These are phyloP conservation scores for Leptodontidium sp. DNA, from an alignment of 2,329 filamentous ascomycete genomes.

Conservation along the genomic window DNA sequence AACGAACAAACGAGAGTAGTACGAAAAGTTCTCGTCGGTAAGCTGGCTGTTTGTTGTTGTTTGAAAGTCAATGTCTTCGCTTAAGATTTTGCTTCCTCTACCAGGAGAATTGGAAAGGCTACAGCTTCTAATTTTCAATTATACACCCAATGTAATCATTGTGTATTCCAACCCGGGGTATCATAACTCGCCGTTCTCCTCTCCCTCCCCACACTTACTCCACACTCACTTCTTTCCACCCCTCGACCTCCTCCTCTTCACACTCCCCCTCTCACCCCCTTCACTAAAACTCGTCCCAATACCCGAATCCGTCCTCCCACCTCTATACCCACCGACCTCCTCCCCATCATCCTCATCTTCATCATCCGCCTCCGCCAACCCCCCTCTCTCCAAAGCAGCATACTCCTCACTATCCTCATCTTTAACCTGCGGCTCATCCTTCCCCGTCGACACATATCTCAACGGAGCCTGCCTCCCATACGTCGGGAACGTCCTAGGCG, in stretches of 20 bases:
- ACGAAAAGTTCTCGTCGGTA: too few species aligned
- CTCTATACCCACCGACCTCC: conserved; percentile 51
- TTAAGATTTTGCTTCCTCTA: too few species aligned
- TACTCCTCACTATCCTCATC: conserved; percentile 42
- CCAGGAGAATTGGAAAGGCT: too few species aligned
- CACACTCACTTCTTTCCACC: conserved; percentile 22
- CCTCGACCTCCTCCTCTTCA: conserved; percentile 42
- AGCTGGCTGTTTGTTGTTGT: too few species aligned
- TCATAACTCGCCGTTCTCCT: background rate
- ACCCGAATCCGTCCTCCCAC: conserved; percentile 54
- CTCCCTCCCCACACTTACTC: background rate
- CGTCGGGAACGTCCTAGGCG: conserved; percentile 54
- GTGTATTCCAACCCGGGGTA: conserved; percentile 4
- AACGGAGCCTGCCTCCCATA: conserved; percentile 53
- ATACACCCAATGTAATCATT: background rate
- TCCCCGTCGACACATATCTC: conserved; percentile 49
- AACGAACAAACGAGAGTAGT: too few species aligned
- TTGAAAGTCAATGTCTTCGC: too few species aligned
- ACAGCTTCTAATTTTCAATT: background rate
- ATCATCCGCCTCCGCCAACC: conserved; percentile 56
- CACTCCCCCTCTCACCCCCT: conserved; percentile 41
- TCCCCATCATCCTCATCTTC: conserved; percentile 53
- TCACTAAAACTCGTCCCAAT: conserved; percentile 63
- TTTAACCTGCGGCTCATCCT: conserved; percentile 28
- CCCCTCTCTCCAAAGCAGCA: conserved; percentile 37